Evolutionary conservation across 2,329 filamentous ascomycete species (phyloP).

Genomic region (Phyllosticta citrichinensis): DNA sequence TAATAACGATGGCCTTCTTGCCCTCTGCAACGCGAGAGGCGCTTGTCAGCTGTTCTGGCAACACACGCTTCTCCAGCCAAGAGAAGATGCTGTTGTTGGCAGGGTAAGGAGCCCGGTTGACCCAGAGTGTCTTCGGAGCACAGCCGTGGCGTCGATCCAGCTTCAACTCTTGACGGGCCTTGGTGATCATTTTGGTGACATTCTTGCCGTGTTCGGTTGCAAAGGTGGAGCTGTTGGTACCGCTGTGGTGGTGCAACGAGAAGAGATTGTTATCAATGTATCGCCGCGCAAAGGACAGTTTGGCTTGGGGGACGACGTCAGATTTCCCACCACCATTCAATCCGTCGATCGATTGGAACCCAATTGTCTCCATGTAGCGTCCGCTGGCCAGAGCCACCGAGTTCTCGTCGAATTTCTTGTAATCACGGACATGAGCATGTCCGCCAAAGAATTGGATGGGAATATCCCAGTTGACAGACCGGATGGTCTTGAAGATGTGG

Average conservation of each 20-base stretch:
- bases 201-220: constrained; percentile 63
- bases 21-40: constrained; percentile 29
- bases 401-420: constrained; percentile 65
- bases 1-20: constrained; percentile 59
- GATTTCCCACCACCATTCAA: constrained; percentile 33
- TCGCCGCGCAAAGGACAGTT: constrained; percentile 53
- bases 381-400: constrained; percentile 77
- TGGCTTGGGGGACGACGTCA: constrained; percentile 27
- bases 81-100: constrained; percentile 66
- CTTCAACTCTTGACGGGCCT: constrained; percentile 58
- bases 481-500: constrained; percentile 67
- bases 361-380: constrained; percentile 89
- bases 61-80: constrained; percentile 65
- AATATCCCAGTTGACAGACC: constrained; percentile 64
- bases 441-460: constrained; percentile 90
- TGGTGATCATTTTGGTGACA: constrained; percentile 58
- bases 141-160: constrained; percentile 75
- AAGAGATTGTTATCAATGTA: constrained; percentile 94
- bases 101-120: constrained; percentile 67
- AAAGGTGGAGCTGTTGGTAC: constrained; percentile 61
- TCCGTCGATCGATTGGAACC: constrained; percentile 80
- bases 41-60: constrained; percentile 55
- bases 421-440: constrained; percentile 82
- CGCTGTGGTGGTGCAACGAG: constrained; percentile 73
- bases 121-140: constrained; percentile 70